Percentiles rank a stretch among this genome's conserved stretches.
Evolutionary conservation across 2,329 filamentous ascomycete species (phyloP).

Genomic region (Talaromyces marneffei): DNA sequence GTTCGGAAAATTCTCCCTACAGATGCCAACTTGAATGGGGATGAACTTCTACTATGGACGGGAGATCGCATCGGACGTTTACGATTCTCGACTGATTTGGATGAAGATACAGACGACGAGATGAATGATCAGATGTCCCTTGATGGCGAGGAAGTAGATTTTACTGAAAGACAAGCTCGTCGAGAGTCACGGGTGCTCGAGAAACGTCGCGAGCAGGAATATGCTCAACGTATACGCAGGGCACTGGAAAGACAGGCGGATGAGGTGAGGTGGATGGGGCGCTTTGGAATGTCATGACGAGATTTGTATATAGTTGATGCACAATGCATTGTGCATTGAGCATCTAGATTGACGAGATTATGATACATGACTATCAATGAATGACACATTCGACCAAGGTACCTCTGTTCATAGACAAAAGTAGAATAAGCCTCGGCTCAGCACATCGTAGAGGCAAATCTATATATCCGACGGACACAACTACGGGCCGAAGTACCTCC

Average conservation of each 20-base stretch:
- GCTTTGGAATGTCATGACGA: conserved; percentile 48
- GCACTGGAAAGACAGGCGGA: conserved; percentile 73
- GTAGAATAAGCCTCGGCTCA: not conserved
- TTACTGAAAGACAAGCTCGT: conserved; percentile 15
- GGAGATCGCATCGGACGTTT: conserved; percentile 75
- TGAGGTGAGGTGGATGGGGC: conserved; percentile 68
- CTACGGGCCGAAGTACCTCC: not conserved
- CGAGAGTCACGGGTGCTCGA: conserved; percentile 28
- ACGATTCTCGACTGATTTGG: conserved; percentile 49
- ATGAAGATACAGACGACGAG: conserved; percentile 30
- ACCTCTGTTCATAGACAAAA: not conserved
- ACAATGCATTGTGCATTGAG: not conserved
- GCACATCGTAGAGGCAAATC: not conserved
- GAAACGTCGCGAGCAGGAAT: conserved; percentile 45
- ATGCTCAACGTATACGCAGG: conserved; percentile 65
- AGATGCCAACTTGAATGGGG: conserved; percentile 40
- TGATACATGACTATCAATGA: conserved; percentile 1
- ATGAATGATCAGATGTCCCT: conserved; percentile 26
- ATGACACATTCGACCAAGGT: not conserved
- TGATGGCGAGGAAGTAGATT: not conserved
- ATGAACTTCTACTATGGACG: conserved; percentile 80
- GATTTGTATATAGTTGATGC: not conserved
- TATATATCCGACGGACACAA: not conserved
- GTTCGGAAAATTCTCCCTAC: conserved; percentile 73
- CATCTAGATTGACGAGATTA: not conserved